phyloP scores from a whole-genome alignment of 1,139 yeast genomes.

The Suhomyces ambrosiae region DNA sequence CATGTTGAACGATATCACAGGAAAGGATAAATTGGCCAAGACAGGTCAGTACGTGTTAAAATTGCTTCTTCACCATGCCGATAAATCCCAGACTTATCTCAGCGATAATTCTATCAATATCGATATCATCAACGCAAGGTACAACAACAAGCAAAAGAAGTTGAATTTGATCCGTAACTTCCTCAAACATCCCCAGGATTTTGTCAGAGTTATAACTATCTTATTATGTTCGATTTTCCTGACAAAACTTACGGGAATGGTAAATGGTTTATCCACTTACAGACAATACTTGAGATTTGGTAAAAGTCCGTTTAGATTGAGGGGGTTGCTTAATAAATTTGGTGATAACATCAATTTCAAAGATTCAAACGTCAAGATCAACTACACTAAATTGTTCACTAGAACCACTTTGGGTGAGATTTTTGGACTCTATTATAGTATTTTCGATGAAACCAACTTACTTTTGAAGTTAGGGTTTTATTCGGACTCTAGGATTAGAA shows the following conservation, averaged over 20 bases:
- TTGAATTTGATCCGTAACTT: constrained; percentile 40
- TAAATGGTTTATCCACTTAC: constrained; percentile 56
- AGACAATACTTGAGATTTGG: constrained; percentile 75
- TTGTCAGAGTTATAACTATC: constrained; percentile 38
- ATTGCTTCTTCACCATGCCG: constrained; percentile 52
- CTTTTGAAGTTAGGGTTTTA: constrained; percentile 25
- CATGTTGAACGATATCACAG: constrained; percentile 56
- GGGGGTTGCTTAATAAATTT: constrained; percentile 30
- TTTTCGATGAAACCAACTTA: constrained; percentile 26
- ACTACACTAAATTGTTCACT: constrained; percentile 14
- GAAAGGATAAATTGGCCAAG: constrained; percentile 73
- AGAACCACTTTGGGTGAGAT: constrained; percentile 22
- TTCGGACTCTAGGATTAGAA: constrained; percentile 15
- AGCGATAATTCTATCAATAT: constrained; percentile 40
- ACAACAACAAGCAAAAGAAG: constrained; percentile 38
- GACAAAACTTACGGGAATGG: constrained; percentile 46
- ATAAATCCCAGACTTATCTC: constrained; percentile 38
- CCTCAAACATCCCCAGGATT: constrained; percentile 44
- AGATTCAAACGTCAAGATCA: constrained; percentile 11
- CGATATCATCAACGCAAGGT: constrained; percentile 30
- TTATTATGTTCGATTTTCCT: constrained; percentile 35
- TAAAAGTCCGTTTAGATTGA: constrained; percentile 62
- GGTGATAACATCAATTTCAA: constrained; percentile 13
- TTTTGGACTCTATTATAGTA: constrained; percentile 25
- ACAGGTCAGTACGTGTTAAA: constrained; percentile 60